Percentiles rank a stretch among this genome's conserved stretches.
These are phyloP conservation scores for Colletotrichum shisoi DNA, from an alignment of 2,329 filamentous ascomycete genomes.

Conservation along the genomic window DNA sequence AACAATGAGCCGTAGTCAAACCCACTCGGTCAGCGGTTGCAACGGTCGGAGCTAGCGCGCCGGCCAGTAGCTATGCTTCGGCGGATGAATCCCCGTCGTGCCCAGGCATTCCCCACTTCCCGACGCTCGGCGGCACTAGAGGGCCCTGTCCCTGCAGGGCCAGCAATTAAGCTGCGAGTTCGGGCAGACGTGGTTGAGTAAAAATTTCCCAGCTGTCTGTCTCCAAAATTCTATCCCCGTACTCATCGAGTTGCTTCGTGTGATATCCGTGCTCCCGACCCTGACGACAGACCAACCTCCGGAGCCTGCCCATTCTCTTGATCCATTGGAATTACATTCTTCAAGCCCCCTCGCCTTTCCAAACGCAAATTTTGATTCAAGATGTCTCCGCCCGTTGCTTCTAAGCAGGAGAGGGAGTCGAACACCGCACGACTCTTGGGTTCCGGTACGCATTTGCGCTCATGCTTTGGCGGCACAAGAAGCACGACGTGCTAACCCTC, in stretches of 20 bases:
- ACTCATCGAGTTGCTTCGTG: slow-evolving; percentile 19
- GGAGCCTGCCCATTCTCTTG: slow-evolving; percentile 13
- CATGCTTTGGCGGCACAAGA: neutral
- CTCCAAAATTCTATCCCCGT: slow-evolving; percentile 25
- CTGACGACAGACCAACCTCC: slow-evolving; percentile 25
- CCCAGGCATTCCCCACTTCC: slow-evolving; percentile 30
- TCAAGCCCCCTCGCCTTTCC: slow-evolving; percentile 13
- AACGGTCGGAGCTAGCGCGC: slow-evolving; percentile 23
- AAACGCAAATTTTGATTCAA: slow-evolving; percentile 41
- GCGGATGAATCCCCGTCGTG: slow-evolving; percentile 21
- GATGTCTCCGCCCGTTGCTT: slow-evolving; percentile 67
- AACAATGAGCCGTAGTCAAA: neutral
- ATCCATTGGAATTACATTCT: slow-evolving; percentile 14
- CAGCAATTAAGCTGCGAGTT: slow-evolving; percentile 36
- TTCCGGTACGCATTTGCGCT: slow-evolving; percentile 69
- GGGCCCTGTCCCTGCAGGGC: slow-evolving; percentile 34
- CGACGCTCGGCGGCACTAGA: slow-evolving; percentile 34
- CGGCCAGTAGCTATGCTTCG: slow-evolving; percentile 19
- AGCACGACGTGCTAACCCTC: slow-evolving; percentile 36
- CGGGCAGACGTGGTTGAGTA: slow-evolving; percentile 32
- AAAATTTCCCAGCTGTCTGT: slow-evolving; percentile 38
- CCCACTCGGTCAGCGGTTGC: neutral
- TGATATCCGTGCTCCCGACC: slow-evolving; percentile 26
- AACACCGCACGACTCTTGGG: slow-evolving; percentile 86
- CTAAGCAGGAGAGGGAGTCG: slow-evolving; percentile 77